Percentiles rank a stretch among this genome's conserved stretches.
Conservation (phyloP, 345 rosid genomes). For the Lepidium sativum region DNA sequence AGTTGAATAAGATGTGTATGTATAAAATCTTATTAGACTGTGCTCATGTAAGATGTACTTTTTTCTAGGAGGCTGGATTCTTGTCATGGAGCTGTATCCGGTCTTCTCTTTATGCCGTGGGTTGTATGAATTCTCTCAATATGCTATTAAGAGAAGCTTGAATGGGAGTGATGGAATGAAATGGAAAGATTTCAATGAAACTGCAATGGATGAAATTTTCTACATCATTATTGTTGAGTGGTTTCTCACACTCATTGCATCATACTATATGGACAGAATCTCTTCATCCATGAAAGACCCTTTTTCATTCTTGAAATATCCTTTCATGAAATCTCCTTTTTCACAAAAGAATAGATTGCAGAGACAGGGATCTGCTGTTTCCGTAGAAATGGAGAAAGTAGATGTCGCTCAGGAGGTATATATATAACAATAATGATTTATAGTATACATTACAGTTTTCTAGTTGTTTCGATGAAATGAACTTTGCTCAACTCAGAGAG, state of each 20-base stretch:
- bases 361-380: conserved; percentile 55
- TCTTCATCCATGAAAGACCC: conserved; percentile 48
- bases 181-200: conserved; percentile 58
- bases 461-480: not conserved
- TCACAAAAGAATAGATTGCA: conserved; percentile 36
- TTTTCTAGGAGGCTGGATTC: too few species aligned
- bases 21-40: not conserved
- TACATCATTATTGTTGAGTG: conserved; percentile 65
- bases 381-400: conserved; percentile 60
- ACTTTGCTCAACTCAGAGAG: conserved; percentile 34
- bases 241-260: conserved; percentile 48
- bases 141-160: conserved; percentile 38
- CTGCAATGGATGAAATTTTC: conserved; percentile 50
- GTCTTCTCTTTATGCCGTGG: conserved; percentile 86
- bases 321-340: conserved; percentile 28
- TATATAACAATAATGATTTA: not conserved
- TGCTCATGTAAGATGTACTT: not conserved
- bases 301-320: conserved; percentile 37
- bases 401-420: conserved; percentile 88
- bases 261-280: conserved; percentile 50
- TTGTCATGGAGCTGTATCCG: too few species aligned
- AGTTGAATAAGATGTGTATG: not conserved
- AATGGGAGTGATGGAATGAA: conserved; percentile 62
- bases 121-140: conserved; percentile 64
- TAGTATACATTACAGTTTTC: not conserved